phyloP scores from a whole-genome alignment of 2,329 filamentous ascomycete species.

The Dothideomycetes sp. region DNA sequence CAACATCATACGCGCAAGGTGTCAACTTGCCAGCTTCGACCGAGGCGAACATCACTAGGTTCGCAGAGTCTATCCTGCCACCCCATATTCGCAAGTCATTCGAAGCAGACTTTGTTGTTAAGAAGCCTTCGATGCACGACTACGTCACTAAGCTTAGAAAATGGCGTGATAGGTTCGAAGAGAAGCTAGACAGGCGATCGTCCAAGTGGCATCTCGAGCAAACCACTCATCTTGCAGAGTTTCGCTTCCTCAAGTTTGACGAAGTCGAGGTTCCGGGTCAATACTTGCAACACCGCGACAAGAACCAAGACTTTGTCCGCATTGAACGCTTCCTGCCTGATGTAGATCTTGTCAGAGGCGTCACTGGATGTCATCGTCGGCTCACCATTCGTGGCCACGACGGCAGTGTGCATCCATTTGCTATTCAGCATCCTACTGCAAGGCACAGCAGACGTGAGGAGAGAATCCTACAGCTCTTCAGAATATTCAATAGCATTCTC shows the following conservation, averaged over 20 bases:
- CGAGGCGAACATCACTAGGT: slow-evolving; percentile 91
- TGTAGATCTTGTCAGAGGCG: slow-evolving; percentile 82
- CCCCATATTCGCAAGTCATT: slow-evolving; percentile 93
- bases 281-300: slow-evolving; percentile 94
- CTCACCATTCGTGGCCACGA: slow-evolving; percentile 96
- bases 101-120: slow-evolving; percentile 89
- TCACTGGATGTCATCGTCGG: slow-evolving; percentile 82
- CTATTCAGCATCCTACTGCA: slow-evolving; percentile 89
- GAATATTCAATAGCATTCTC: slow-evolving; percentile 90
- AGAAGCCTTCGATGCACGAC: slow-evolving; percentile 95
- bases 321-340: slow-evolving; percentile 95
- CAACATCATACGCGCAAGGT: slow-evolving; percentile 75
- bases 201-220: slow-evolving; percentile 66
- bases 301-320: slow-evolving; percentile 96
- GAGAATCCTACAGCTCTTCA: slow-evolving; percentile 88
- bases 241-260: slow-evolving; percentile 95
- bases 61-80: slow-evolving; percentile 91
- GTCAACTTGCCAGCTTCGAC: slow-evolving; percentile 83
- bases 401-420: slow-evolving; percentile 92
- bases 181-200: slow-evolving; percentile 81
- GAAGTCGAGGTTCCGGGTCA: slow-evolving; percentile 97
- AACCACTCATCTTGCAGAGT: slow-evolving; percentile 87
- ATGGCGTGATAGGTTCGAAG: slow-evolving; percentile 96
- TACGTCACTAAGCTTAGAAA: slow-evolving; percentile 94
- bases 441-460: slow-evolving; percentile 89